These are phyloP conservation scores for Cordyceps farinosa DNA, from an alignment of 2,329 filamentous ascomycete species.

Conservation along the genomic window DNA sequence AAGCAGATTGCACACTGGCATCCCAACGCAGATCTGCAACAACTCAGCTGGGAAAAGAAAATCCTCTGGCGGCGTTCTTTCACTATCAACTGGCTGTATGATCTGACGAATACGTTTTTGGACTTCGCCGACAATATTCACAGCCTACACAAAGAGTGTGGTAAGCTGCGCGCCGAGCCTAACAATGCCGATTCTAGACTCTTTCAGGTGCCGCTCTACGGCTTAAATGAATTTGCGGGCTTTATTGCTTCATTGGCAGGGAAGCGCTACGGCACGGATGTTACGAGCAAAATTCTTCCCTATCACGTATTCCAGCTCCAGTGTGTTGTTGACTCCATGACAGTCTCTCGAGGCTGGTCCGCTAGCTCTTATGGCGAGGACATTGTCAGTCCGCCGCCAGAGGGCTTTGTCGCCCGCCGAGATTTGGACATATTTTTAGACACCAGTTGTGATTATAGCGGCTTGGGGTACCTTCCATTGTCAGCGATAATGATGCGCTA, in stretches of 20 bases:
- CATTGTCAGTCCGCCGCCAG: conserved; percentile 30
- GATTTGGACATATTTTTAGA: conserved; percentile 44
- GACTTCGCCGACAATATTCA: conserved; percentile 31
- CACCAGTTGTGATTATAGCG: conserved; percentile 27
- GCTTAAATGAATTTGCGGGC: conserved; percentile 44
- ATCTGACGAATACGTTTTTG: conserved; percentile 46
- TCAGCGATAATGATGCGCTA: background rate
- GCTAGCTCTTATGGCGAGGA: conserved; percentile 32
- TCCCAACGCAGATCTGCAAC: conserved; percentile 36
- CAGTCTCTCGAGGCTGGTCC: conserved; percentile 43
- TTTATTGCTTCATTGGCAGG: conserved; percentile 41
- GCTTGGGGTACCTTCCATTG: conserved; percentile 17
- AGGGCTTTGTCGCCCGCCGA: conserved; percentile 33
- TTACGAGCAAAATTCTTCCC: conserved; percentile 40
- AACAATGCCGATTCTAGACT: conserved; percentile 28
- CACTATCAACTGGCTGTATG: conserved; percentile 51
- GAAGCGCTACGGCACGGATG: conserved; percentile 37
- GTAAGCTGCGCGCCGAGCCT: conserved; percentile 26
- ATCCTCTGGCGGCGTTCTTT: conserved; percentile 45
- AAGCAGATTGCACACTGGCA: conserved; percentile 39
- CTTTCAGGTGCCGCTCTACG: conserved; percentile 35
- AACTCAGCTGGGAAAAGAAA: conserved; percentile 36
- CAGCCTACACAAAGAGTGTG: no score
- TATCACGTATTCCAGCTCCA: conserved; percentile 49
- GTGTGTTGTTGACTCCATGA: conserved; percentile 46